These are phyloP conservation scores for Neofusicoccum sp. DNA, from an alignment of 2,329 filamentous ascomycete genomes.

Conservation along the genomic window DNA sequence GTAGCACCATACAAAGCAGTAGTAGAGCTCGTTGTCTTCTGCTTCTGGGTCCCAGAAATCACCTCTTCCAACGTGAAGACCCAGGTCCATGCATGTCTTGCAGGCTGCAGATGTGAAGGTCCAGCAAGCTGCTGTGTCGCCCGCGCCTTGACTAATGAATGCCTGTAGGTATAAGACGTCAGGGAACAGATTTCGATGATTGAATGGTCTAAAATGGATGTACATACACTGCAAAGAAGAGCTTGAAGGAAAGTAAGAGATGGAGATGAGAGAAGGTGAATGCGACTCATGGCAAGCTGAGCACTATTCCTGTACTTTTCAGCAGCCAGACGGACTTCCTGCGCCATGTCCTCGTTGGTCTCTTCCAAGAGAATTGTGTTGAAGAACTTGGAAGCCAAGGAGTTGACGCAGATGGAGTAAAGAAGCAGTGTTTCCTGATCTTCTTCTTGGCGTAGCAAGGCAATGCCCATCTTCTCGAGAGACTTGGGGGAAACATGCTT, in stretches of 20 bases:
- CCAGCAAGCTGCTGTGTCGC: conserved; percentile 36
- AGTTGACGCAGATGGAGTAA: conserved; percentile 38
- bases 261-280: conserved; percentile 33
- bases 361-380: conserved; percentile 31
- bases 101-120: conserved; percentile 36
- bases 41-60: not conserved
- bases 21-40: conserved; percentile 28
- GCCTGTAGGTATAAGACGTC: conserved; percentile 23
- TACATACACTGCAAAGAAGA: conserved; percentile 34
- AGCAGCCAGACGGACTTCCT: conserved; percentile 29
- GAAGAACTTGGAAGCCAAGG: conserved; percentile 29
- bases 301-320: conserved; percentile 34
- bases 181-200: not conserved
- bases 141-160: conserved; percentile 37
- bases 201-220: not conserved
- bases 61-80: conserved; percentile 28
- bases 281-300: conserved; percentile 32
- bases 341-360: conserved; percentile 31
- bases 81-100: conserved; percentile 34
- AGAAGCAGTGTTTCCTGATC: conserved; percentile 34
- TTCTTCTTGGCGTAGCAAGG: conserved; percentile 32
- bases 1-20: conserved; percentile 33
- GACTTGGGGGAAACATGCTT: conserved; percentile 21
- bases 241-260: conserved; percentile 35
- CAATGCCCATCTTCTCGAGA: conserved; percentile 34